Percentiles rank a stretch among this genome's conserved stretches.
These are phyloP conservation scores for Kwoniella botswanensis DNA, from an alignment of 768 basidiomycete species.

Conservation along the genomic window DNA sequence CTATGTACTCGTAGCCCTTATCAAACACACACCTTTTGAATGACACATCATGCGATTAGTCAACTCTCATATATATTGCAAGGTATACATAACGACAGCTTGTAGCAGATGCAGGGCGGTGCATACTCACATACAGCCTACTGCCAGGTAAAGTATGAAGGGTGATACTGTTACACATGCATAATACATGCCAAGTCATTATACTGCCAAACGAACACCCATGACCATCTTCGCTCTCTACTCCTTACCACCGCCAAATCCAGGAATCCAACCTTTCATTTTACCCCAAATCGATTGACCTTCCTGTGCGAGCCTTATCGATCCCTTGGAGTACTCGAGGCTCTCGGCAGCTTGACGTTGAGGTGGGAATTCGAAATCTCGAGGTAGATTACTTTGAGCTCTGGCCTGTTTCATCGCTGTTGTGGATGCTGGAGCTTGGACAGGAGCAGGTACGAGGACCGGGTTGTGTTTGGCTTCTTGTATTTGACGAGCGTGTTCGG, in stretches of 20 bases:
- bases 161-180: neutral
- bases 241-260: constrained; percentile 10
- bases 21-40: neutral
- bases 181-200: neutral
- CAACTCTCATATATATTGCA: neutral
- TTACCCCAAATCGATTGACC: constrained; percentile 13
- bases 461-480: constrained; percentile 23
- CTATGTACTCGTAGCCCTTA: neutral
- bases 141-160: neutral
- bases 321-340: neutral
- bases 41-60: neutral
- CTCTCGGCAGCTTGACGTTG: constrained; percentile 14
- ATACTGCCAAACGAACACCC: neutral
- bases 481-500: constrained; percentile 17
- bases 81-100: too few species aligned
- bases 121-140: too few species aligned
- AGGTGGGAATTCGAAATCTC: constrained; percentile 30
- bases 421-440: constrained; percentile 18
- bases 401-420: constrained; percentile 21
- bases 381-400: constrained; percentile 18
- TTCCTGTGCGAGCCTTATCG: constrained; percentile 15
- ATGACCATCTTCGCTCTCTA: neutral
- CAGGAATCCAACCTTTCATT: constrained; percentile 23
- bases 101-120: too few species aligned
- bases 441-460: constrained; percentile 10